A percentile compares a stretch with the other conserved stretches of the same genome.
Evolutionary conservation across 1,284 basidiomycete genomes (phyloP).

Genomic region (Blastosporella zonata): DNA sequence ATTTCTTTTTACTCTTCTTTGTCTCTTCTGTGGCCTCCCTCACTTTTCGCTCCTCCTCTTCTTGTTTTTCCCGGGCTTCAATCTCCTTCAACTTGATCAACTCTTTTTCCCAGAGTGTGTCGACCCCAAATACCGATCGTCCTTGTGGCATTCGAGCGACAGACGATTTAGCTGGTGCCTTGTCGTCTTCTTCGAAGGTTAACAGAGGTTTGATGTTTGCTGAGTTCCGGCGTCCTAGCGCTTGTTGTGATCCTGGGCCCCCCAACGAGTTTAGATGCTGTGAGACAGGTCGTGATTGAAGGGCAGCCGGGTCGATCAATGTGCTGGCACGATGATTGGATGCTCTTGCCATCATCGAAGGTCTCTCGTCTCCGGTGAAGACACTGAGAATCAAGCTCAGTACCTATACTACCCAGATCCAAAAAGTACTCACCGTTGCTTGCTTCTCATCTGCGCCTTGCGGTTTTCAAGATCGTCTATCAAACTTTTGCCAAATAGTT

Average conservation of each 20-base stretch:
- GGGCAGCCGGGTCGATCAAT: constrained; percentile 65
- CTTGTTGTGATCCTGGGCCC: constrained; percentile 31
- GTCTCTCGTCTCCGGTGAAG: constrained; percentile 72
- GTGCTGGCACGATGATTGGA: constrained; percentile 55
- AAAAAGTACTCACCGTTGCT: constrained; percentile 55
- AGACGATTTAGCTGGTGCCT: constrained; percentile 25
- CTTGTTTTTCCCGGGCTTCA: constrained; percentile 57
- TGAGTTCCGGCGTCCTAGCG: constrained; percentile 46
- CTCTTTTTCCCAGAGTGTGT: constrained; percentile 79
- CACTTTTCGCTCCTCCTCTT: constrained; percentile 47
- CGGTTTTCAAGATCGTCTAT: constrained; percentile 78
- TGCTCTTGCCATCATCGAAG: constrained; percentile 79
- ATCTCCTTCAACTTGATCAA: constrained; percentile 71
- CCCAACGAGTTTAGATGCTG: constrained; percentile 43
- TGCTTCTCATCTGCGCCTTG: constrained; percentile 71
- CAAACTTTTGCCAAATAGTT: constrained; percentile 73
- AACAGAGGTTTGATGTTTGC: constrained; percentile 54
- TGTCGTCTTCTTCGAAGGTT: constrained; percentile 53
- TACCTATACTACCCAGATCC: neutral
- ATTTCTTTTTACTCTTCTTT: constrained; percentile 44
- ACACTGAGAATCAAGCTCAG: constrained; percentile 39
- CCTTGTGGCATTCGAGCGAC: constrained; percentile 37
- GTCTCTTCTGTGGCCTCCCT: constrained; percentile 42
- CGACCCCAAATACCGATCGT: constrained; percentile 79
- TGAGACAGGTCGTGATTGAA: constrained; percentile 46